Base-by-base conservation (phyloP, 2,329 filamentous ascomycete genomes). In the Cladosporium sp. region DNA sequence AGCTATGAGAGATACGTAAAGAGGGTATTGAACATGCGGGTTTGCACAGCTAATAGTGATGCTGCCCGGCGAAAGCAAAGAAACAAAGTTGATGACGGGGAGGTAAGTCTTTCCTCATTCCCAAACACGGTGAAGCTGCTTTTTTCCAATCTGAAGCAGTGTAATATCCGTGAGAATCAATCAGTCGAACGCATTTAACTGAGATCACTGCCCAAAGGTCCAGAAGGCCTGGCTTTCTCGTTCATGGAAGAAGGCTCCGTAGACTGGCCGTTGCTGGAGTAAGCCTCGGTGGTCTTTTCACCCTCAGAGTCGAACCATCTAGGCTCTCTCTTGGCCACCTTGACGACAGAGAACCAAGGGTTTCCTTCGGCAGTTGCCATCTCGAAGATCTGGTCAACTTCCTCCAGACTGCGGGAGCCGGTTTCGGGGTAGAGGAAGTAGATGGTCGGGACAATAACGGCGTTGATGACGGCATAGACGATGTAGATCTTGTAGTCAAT, bases 401-500 rank as follows among this genome's bases (percentile, higher is more conserved):
- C 51, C 27, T 55, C 53, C 6, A 53, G 51, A 2, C 35, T 43
- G 11, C 47, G 41, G 8, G 39, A 46, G n/a, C 51, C 51, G 27
- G 53, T 52, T 20, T 55, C 53, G 5, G 51, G 51, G 45, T 54
- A 51, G 51, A 53, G 48, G 41, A 51, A 53, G 47, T 48, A 55
- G 38, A 51, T 49, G 11, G 35, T 18, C 9, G 51, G 51, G 16
- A 55, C 27, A 33, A 51, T 51, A 13, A 67, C 65, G 59, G 75
- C 65, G 52, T 76, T 77, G 58, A 42, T 50, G 32, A 39, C 40
- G 13, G 39, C 48, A 40, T 43, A 50, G 22, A 25, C 33, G 29
- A 45, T 43, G 49, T 51, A 51, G 3, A 48, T 53, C 29, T 45
- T 35, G 36, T 42, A 54, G 19, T 13, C 45, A 30, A 54, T 43